Base-by-base conservation (phyloP, 768 basidiomycete species). In the Psilocybe cubensis region DNA sequence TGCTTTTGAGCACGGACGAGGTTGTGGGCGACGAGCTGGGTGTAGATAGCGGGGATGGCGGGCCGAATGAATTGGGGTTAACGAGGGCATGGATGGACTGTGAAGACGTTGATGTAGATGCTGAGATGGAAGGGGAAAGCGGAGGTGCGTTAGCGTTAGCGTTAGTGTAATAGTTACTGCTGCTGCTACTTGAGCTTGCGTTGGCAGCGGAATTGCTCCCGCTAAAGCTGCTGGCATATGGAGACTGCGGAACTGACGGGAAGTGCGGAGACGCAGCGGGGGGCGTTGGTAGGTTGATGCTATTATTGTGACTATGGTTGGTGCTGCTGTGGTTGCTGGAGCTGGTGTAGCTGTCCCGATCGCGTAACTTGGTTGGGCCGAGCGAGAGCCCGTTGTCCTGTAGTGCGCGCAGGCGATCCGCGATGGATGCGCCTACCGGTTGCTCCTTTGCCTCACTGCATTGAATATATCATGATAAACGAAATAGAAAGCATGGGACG, bases 361-460 rank as follows among this genome's bases (percentile, higher is more conserved):
- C 85, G 57, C 82, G 84, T 33, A 84, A 81, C 68, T 89, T 90
- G 11, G 80, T 72, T 14, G 80, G 75, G 24, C 80, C 77, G 17
- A 86, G 79, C 10, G 80, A 75, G 66, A 95, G 71, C 1, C 94
- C 94, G 45, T 83, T 86, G 57, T 84, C 85, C 67, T 88, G 82
- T 18, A 96, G 73, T 14, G 89, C 85, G 62, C 82, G 85, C 73
- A 94, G 80, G 48, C 94, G 83, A 74, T 94, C 93, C 23, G 89
- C 89, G 57, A 96, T 92, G 48, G 84, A 87, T 5, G 79, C 85
- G n/a, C 85, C 87, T 40, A 28, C 5, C 29, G 76, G 74, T 14
- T 79, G 70, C 33, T 73, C 79, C 57, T 77, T 73, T n/a, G 54
- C 43, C 35, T 67, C 58, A 48, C 71, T 68, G 35, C 9, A 35